Base-by-base conservation (phyloP, 1,284 basidiomycete species). In the Gomphus bonarii region DNA sequence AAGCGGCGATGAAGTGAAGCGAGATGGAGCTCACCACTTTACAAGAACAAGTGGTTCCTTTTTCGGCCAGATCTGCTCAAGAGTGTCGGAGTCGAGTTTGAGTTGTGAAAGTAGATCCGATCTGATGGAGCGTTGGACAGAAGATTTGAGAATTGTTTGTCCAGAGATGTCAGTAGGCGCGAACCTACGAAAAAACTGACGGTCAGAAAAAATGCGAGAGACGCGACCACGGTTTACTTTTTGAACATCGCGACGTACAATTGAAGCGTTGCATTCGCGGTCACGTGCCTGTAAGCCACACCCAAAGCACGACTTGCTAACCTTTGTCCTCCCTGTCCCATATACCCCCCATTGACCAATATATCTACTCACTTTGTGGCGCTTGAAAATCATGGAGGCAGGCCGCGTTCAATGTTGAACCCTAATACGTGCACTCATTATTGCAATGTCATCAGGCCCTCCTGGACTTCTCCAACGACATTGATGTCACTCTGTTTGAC, bases 31-130 rank as follows among this genome's bases (percentile, higher is more conserved):
- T 67, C 66, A 97, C 95, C 94, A 97, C 78, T 98, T 99, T 60
- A 95, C 90, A 64, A 90, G 84, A 8, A 90, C 87, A 49, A 98
- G 76, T 1, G 85, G 77, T 73, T 98, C 95, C 78, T 99, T 99
- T 85, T 99, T 99, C 12, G 95, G 93, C 97, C 97, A 98, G 58
- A 99, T 82, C 64, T 82, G 80, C 68, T 99, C 97, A 22, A 99
- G 74, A 1, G 82, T 82, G 61, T 88, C 89, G 50, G 79, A 79
- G 62, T 83, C 83, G 61, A 91, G 80, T 59, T 88, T 91, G 80
- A 92, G 89, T 67, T 97, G 93, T 35, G 85, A 80, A 55, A 95
- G 77, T 35, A 98, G 75, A 58, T 79, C 79, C 35, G 84, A 73
- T 54, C 97, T 85, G 69, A 98, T 94, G 61, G 83, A 81, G 66